phyloP scores from a whole-genome alignment of 345 rosid genomes.

The Limnanthes douglasii region DNA sequence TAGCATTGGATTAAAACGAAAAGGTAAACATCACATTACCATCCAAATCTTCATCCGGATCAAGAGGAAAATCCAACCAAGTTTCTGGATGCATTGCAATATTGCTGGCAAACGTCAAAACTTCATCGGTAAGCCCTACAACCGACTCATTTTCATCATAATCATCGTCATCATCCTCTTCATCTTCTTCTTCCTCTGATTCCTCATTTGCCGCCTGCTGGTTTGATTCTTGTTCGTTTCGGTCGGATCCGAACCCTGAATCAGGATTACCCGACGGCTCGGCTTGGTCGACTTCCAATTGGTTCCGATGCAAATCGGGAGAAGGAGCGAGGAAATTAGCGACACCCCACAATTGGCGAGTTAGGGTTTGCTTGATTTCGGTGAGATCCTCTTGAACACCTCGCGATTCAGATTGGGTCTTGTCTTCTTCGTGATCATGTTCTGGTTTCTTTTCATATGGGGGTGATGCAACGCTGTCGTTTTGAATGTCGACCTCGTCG shows the following conservation, averaged over 20 bases:
- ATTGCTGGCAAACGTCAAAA: constrained; percentile 60
- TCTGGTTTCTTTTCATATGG: too few species aligned
- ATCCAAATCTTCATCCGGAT: constrained; percentile 48
- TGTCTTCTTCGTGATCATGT: too few species aligned
- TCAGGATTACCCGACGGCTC: constrained; percentile 12
- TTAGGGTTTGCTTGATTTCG: constrained; percentile 61
- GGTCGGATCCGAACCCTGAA: constrained; percentile 7
- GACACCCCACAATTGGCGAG: constrained; percentile 78
- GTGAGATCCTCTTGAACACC: constrained; percentile 82
- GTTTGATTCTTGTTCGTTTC: constrained; percentile 26
- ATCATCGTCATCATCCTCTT: constrained; percentile 20
- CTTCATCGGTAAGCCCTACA: constrained; percentile 79
- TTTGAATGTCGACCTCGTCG: too few species aligned
- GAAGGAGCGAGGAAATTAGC: constrained; percentile 90
- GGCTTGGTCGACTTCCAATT: constrained; percentile 6
- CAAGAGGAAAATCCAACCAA: constrained; percentile 84
- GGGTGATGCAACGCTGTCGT: too few species aligned
- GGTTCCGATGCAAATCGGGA: constrained; percentile 15
- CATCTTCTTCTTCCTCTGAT: constrained; percentile 21
- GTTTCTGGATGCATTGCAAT: constrained; percentile 91
- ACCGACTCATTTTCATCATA: constrained; percentile 28
- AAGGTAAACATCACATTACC: constrained; percentile 24
- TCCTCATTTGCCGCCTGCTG: constrained; percentile 43
- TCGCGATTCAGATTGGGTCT: too few species aligned
- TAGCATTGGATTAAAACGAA: too few species aligned